Percentiles rank a stretch among this genome's conserved stretches.
These are phyloP conservation scores for Kodamaea laetipori DNA, from an alignment of 805 yeast genomes.

Conservation along the genomic window DNA sequence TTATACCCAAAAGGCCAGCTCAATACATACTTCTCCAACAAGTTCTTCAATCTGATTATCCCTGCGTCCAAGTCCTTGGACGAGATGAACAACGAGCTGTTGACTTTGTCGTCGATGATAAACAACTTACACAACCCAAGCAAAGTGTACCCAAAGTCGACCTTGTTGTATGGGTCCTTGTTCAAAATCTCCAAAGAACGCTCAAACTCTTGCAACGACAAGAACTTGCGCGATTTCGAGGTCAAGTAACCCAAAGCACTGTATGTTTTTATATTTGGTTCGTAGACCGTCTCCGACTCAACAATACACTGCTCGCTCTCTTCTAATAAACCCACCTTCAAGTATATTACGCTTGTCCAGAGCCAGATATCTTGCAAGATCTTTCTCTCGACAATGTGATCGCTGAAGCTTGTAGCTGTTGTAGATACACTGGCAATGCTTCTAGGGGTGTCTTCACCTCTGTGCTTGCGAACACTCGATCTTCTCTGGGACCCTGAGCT, in stretches of 20 bases:
- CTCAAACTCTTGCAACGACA: slow-evolving; percentile 67
- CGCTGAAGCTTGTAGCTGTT: slow-evolving; percentile 3
- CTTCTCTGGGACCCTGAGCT: slow-evolving; percentile 8
- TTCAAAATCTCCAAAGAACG: slow-evolving; percentile 50
- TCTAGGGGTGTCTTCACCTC: background rate
- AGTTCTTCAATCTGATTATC: slow-evolving; percentile 53
- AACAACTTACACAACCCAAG: slow-evolving; percentile 57
- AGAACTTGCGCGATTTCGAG: slow-evolving; percentile 41
- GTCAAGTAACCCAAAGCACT: slow-evolving; percentile 52
- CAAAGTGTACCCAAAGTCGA: slow-evolving; percentile 51
- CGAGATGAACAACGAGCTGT: slow-evolving; percentile 49
- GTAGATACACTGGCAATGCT: background rate
- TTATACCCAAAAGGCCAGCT: slow-evolving; percentile 45
- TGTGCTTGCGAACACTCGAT: background rate
- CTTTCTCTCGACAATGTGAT: slow-evolving; percentile 29
- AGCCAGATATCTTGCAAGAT: slow-evolving; percentile 71
- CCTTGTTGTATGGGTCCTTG: slow-evolving; percentile 24
- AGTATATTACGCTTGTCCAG: slow-evolving; percentile 67
- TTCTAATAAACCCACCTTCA: slow-evolving; percentile 50
- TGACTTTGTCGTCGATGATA: slow-evolving; percentile 40
- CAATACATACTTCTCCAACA: slow-evolving; percentile 40
- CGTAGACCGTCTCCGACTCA: slow-evolving; percentile 61
- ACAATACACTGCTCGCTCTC: slow-evolving; percentile 73
- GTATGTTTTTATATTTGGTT: slow-evolving; percentile 50
- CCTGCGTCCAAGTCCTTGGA: slow-evolving; percentile 62